These are phyloP conservation scores for Starmerella vaccinii DNA, from an alignment of 805 yeast genomes.

Conservation along the genomic window DNA sequence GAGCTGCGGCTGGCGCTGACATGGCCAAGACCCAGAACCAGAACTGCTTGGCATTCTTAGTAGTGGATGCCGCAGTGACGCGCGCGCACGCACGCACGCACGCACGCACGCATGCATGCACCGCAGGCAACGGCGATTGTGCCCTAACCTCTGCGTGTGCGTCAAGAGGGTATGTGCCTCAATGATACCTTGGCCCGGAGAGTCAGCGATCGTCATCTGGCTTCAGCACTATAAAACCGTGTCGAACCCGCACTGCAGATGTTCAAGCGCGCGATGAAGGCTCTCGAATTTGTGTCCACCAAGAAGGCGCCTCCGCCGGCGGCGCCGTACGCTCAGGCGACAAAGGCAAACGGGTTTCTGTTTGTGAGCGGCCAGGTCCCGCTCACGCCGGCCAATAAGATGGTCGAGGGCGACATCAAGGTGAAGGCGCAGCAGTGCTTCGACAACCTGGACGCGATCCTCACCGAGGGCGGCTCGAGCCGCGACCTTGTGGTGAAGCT, in stretches of 20 bases:
- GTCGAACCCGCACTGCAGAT: neutral
- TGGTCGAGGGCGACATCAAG: slow-evolving; percentile 63
- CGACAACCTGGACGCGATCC: slow-evolving; percentile 43
- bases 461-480: slow-evolving; percentile 76
- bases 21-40: too few species aligned
- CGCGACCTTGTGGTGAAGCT: slow-evolving; percentile 78
- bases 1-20: too few species aligned
- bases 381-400: slow-evolving; percentile 65
- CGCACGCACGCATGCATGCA: too few species aligned
- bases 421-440: slow-evolving; percentile 35
- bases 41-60: too few species aligned
- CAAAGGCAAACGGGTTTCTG: slow-evolving; percentile 77
- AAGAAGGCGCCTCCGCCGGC: slow-evolving; percentile 90
- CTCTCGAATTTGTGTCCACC: slow-evolving; percentile 31
- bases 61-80: too few species aligned
- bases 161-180: too few species aligned
- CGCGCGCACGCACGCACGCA: too few species aligned
- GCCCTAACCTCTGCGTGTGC: too few species aligned
- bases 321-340: slow-evolving; percentile 92
- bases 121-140: too few species aligned
- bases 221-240: neutral
- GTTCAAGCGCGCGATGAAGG: slow-evolving; percentile 18
- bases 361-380: slow-evolving; percentile 96
- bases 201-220: too few species aligned
- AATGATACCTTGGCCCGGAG: too few species aligned